Conservation (phyloP, 352 stramenopile genomes). For the Hyaloperonospora brassicae region DNA sequence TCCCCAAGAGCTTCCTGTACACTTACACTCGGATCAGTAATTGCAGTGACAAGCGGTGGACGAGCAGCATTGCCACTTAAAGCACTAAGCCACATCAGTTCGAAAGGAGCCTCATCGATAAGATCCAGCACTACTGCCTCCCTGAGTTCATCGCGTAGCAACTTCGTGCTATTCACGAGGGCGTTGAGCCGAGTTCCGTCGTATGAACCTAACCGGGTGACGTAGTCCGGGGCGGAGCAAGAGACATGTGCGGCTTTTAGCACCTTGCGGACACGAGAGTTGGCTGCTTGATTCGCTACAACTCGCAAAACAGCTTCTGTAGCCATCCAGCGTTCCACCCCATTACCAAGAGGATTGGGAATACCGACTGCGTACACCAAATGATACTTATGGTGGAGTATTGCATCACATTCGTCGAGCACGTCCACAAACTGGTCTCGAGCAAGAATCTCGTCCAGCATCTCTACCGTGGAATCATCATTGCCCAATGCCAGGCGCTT, state of each 20-base stretch:
- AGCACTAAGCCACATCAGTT: constrained; percentile 56
- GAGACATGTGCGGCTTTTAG: constrained; percentile 34
- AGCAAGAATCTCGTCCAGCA: constrained; percentile 40
- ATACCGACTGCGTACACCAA: constrained; percentile 57
- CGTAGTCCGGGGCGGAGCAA: constrained; percentile 31
- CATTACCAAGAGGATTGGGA: constrained; percentile 35
- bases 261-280: constrained; percentile 24
- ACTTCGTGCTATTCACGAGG: constrained; percentile 11
- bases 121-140: constrained; percentile 49
- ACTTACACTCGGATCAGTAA: constrained; percentile 28
- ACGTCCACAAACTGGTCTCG: no score
- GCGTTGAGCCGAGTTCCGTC: constrained; percentile 37
- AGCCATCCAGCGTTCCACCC: constrained; percentile 43
- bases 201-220: constrained; percentile 29
- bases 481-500: constrained; percentile 38
- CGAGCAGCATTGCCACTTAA: constrained; percentile 15
- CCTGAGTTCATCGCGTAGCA: constrained; percentile 21
- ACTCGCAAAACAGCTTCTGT: constrained; percentile 42
- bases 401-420: no score
- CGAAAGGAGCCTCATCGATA: constrained; percentile 45
- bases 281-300: constrained; percentile 6
- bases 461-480: constrained; percentile 1
- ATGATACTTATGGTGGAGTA: no score
- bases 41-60: constrained; percentile 24
- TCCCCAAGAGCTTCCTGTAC: constrained; percentile 14